Evolutionary conservation across 2,329 filamentous ascomycete genomes (phyloP).

Genomic region (Diaporthe capsici): DNA sequence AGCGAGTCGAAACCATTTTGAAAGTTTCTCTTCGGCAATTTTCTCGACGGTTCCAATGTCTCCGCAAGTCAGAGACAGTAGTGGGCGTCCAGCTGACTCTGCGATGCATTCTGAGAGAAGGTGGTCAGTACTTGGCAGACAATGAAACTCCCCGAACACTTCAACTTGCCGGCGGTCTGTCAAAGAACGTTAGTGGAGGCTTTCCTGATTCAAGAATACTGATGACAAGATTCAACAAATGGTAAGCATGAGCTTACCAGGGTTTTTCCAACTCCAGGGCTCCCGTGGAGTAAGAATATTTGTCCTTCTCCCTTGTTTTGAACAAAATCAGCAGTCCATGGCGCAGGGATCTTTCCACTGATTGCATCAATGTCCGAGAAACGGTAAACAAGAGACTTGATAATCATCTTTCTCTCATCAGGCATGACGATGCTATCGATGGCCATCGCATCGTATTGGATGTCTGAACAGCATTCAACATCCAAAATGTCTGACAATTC

Average conservation of each 20-base stretch:
- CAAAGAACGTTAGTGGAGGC: not conserved
- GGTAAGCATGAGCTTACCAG: constrained; percentile 13
- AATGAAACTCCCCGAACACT: not conserved
- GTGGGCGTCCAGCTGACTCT: constrained; percentile 43
- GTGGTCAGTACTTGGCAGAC: not conserved
- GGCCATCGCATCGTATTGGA: not conserved
- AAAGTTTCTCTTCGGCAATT: not conserved
- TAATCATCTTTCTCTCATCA: constrained; percentile 7
- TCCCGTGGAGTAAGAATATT: constrained; percentile 47
- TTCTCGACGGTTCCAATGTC: constrained; percentile 41
- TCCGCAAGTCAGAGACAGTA: constrained; percentile 38
- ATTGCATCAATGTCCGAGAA: not conserved
- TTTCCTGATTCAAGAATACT: too few species aligned
- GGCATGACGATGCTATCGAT: constrained; percentile 1
- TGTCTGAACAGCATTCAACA: not conserved
- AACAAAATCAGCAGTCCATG: constrained; percentile 44
- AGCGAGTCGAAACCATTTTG: not conserved
- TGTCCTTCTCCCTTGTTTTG: constrained; percentile 45
- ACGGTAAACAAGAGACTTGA: constrained; percentile 4
- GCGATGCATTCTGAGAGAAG: constrained; percentile 44
- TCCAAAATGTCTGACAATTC: not conserved
- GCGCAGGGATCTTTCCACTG: not conserved
- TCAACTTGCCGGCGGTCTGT: not conserved
- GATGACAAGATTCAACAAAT: too few species aligned
- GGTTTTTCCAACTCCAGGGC: constrained; percentile 47